Conservation (phyloP, 2,329 filamentous ascomycete genomes). For the Grosmannia clavigera region DNA sequence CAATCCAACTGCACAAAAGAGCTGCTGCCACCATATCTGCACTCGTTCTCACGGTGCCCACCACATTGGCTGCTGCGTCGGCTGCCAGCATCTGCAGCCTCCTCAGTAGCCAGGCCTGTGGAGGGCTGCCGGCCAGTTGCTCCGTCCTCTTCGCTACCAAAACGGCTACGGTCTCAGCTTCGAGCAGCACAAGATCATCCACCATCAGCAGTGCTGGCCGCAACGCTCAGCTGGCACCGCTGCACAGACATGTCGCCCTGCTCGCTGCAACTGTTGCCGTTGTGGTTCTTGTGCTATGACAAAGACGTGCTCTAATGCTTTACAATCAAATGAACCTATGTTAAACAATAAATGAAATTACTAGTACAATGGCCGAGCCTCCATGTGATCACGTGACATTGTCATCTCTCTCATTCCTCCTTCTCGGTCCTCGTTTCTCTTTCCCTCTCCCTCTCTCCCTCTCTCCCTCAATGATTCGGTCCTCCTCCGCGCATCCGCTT, state of each 20-base stretch:
- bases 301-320: neutral
- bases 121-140: slow-evolving; percentile 9
- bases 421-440: too few relatives aligned
- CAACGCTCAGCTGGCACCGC: neutral
- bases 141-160: slow-evolving; percentile 1
- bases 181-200: neutral
- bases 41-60: neutral
- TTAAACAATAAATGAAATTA: too few relatives aligned
- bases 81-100: slow-evolving; percentile 10
- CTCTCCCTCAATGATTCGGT: neutral
- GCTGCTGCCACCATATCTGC: neutral
- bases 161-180: slow-evolving; percentile 14
- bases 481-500: slow-evolving; percentile 24
- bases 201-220: neutral
- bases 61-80: neutral
- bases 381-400: too few relatives aligned
- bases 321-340: too few relatives aligned
- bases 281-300: neutral
- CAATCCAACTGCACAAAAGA: neutral
- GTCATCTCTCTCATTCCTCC: too few relatives aligned
- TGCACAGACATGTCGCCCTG: neutral
- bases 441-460: neutral
- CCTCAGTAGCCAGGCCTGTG: slow-evolving; percentile 15
- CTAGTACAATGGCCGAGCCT: too few relatives aligned
- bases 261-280: neutral